Evolutionary conservation across 2,329 filamentous ascomycete species (phyloP).

Genomic region (Microascus cirrosus): DNA sequence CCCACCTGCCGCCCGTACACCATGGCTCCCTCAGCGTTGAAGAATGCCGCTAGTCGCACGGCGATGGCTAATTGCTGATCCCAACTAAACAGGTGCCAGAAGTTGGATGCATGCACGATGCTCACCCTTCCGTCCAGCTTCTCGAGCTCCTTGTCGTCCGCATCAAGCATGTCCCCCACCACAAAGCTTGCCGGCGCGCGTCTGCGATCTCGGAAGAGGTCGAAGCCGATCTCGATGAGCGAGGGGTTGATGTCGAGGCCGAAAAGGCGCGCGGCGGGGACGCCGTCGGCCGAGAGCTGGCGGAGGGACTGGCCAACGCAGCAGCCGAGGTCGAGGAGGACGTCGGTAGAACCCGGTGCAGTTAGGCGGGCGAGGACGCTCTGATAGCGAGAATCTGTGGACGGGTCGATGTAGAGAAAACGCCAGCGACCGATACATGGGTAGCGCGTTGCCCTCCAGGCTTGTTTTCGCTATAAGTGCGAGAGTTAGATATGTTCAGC

Average conservation of each 20-base stretch:
- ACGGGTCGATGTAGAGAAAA: conserved; percentile 31
- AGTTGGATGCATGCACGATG: conserved; percentile 36
- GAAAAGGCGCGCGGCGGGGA: conserved; percentile 32
- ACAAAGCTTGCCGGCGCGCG: conserved; percentile 25
- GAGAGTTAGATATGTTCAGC: background rate
- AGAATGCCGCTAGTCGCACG: conserved; percentile 29
- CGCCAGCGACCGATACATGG: conserved; percentile 38
- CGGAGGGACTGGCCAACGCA: conserved; percentile 38
- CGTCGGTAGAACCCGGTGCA: conserved; percentile 22
- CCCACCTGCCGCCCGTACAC: conserved; percentile 43
- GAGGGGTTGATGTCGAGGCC: conserved; percentile 34
- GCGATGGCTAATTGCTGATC: conserved; percentile 32
- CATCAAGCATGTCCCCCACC: conserved; percentile 35
- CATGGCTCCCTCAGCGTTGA: conserved; percentile 31
- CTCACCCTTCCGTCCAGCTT: conserved; percentile 27
- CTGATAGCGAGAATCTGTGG: conserved; percentile 28
- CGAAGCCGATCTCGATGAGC: conserved; percentile 49
- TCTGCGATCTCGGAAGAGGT: conserved; percentile 46
- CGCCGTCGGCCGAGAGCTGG: conserved; percentile 38
- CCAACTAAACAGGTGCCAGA: conserved; percentile 40
- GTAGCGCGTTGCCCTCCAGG: conserved; percentile 31
- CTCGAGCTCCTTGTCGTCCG: conserved; percentile 21
- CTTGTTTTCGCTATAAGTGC: conserved; percentile 26
- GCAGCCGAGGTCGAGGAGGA: conserved; percentile 37
- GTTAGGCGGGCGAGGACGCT: conserved; percentile 29